phyloP scores from a whole-genome alignment of 352 stramenopile genomes.

The Phytophthora litchii region DNA sequence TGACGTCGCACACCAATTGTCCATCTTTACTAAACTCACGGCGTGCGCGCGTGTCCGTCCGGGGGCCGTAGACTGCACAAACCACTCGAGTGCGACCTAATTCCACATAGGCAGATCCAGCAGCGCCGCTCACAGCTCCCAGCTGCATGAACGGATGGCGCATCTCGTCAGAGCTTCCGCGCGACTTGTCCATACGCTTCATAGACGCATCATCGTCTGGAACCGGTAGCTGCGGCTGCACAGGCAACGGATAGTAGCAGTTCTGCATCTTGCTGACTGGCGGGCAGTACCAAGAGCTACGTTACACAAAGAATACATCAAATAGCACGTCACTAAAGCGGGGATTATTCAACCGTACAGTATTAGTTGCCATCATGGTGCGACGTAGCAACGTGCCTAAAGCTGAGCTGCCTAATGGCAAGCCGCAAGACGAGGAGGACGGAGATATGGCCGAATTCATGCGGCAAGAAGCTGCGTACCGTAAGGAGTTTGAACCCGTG shows the following conservation, averaged over 20 bases:
- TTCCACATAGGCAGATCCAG: constrained; percentile 91
- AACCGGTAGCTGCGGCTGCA: constrained; percentile 27
- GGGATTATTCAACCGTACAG: not conserved
- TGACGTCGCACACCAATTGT: constrained; percentile 89
- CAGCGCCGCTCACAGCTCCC: constrained; percentile 77
- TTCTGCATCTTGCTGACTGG: constrained; percentile 69
- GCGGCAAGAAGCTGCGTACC: constrained; percentile 56
- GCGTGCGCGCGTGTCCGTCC: constrained; percentile 73
- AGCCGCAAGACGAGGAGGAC: constrained; percentile 15
- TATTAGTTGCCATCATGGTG: constrained; percentile 22
- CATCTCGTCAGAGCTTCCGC: constrained; percentile 80
- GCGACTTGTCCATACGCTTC: constrained; percentile 46
- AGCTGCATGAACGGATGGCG: constrained; percentile 86
- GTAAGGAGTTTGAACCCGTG: constrained; percentile 75
- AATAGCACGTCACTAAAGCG: not conserved
- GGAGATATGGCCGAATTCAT: constrained; percentile 45
- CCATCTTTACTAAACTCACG: constrained; percentile 88
- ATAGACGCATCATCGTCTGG: constrained; percentile 33
- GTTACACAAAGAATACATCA: constrained; percentile 5
- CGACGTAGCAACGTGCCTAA: constrained; percentile 21
- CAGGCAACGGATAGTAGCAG: constrained; percentile 76
- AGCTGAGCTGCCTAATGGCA: constrained; percentile 24
- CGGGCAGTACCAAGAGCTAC: constrained; percentile 1
- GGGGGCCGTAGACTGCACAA: constrained; percentile 89
- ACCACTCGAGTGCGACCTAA: constrained; percentile 87